Percentiles rank a stretch among this genome's conserved stretches.
Conservation (phyloP, 495 filamentous ascomycete genomes). For the Podospora pseudocomata region DNA sequence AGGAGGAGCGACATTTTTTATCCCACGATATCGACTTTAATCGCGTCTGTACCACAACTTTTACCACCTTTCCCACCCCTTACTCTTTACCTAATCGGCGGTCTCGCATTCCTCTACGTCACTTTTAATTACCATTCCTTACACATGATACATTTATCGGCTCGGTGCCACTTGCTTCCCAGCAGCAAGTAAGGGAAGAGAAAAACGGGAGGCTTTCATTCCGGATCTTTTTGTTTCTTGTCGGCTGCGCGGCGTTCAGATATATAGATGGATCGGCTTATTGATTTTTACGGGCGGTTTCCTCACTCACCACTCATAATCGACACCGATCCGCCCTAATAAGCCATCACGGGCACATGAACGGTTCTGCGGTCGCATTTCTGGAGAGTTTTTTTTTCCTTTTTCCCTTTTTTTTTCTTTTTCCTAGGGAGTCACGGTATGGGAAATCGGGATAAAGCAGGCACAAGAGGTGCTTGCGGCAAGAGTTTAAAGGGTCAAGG, state of each 20-base stretch:
- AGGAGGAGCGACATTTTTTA: conserved; percentile 10
- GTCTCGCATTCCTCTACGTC: conserved; percentile 37
- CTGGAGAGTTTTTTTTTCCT: conserved; percentile 5
- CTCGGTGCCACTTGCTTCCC: conserved; percentile 42
- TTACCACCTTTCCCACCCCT: conserved; percentile 10
- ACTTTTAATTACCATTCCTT: conserved; percentile 43
- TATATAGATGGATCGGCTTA: conserved; percentile 30
- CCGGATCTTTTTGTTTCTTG: conserved; percentile 24
- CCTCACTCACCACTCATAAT: conserved; percentile 7
- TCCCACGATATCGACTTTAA: conserved; percentile 28
- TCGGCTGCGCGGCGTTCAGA: conserved; percentile 36
- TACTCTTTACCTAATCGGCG: neutral
- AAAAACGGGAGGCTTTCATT: conserved; percentile 25
- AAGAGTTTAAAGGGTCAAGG: neutral
- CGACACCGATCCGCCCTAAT: conserved; percentile 22
- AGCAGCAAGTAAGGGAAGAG: conserved; percentile 29
- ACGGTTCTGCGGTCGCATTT: conserved; percentile 2
- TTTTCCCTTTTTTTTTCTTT: conserved; percentile 9
- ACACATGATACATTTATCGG: conserved; percentile 34
- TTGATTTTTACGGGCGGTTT: conserved; percentile 14
- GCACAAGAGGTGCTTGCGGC: neutral
- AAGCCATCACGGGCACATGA: conserved; percentile 12
- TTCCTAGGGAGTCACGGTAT: neutral
- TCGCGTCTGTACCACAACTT: conserved; percentile 27
- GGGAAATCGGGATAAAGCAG: conserved; percentile 10